Evolutionary conservation across 257 asterid species (phyloP).

Genomic region (Penstemon newberryi): DNA sequence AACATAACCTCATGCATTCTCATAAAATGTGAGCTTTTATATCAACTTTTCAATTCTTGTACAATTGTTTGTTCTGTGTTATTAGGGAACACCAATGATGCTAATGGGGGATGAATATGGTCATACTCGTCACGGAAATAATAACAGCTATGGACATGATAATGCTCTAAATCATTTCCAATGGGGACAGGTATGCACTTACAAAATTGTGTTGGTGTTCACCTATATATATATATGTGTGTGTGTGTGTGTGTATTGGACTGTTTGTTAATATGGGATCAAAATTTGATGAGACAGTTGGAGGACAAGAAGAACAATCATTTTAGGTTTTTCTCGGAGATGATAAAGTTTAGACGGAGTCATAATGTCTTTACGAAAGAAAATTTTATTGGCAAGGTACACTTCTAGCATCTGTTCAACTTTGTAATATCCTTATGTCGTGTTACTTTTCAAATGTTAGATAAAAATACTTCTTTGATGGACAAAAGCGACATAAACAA

Average conservation of each 20-base stretch:
- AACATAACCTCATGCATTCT: conserved; percentile 1
- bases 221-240: conserved; percentile 4
- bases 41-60: conserved; percentile 15
- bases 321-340: conserved; percentile 85
- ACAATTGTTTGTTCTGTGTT: conserved; percentile 30
- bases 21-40: conserved; percentile 8
- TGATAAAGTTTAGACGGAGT: conserved; percentile 65
- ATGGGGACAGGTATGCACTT: conserved; percentile 73
- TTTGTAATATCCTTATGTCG: too few relatives aligned
- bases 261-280: conserved; percentile 13
- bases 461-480: conserved; percentile 4
- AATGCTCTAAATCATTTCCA: conserved; percentile 83
- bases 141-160: conserved; percentile 97
- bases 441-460: background rate
- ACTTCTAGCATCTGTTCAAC: conserved; percentile 6
- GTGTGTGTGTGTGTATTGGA: background rate
- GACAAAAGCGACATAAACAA: background rate
- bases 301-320: conserved; percentile 66
- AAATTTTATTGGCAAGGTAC: conserved; percentile 78
- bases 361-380: conserved; percentile 62
- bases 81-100: conserved; percentile 97
- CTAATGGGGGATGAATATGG: conserved; percentile 99
- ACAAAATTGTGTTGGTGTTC: conserved; percentile 6
- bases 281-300: conserved; percentile 58
- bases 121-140: conserved; percentile 91